Evolutionary conservation across 1,284 basidiomycete genomes (phyloP).

Genomic region (Heterobasidion annosum): DNA sequence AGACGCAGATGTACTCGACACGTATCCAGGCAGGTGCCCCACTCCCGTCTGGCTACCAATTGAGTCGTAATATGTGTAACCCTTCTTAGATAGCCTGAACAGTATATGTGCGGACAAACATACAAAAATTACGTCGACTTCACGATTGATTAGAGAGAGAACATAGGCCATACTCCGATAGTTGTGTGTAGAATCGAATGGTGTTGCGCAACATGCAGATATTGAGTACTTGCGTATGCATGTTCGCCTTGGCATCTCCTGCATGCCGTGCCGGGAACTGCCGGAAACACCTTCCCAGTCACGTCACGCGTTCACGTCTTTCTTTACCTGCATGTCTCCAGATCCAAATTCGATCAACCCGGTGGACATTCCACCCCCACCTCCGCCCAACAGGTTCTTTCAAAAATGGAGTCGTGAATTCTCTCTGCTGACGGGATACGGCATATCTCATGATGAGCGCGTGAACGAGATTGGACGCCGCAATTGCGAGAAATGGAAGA

Average conservation of each 20-base stretch:
- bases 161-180: background rate
- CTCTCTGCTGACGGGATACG: conserved; percentile 44
- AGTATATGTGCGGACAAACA: background rate
- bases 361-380: background rate
- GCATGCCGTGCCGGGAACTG: background rate
- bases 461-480: conserved; percentile 31
- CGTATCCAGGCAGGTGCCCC: too few species aligned
- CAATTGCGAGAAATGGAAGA: conserved; percentile 51
- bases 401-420: conserved; percentile 48
- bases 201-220: background rate
- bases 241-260: background rate
- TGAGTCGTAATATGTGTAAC: too few species aligned
- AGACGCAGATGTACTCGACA: too few species aligned
- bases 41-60: too few species aligned
- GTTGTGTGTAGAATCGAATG: background rate
- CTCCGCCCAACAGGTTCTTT: conserved; percentile 24
- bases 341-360: background rate
- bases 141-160: background rate
- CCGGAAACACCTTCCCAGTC: background rate
- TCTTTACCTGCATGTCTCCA: background rate
- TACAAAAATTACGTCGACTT: background rate
- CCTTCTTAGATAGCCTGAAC: too few species aligned
- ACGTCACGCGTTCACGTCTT: background rate
- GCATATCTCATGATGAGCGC: conserved; percentile 44
- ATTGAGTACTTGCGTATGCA: background rate